These are phyloP conservation scores for Neurospora africana DNA, from an alignment of 495 filamentous ascomycete genomes.

Conservation along the genomic window DNA sequence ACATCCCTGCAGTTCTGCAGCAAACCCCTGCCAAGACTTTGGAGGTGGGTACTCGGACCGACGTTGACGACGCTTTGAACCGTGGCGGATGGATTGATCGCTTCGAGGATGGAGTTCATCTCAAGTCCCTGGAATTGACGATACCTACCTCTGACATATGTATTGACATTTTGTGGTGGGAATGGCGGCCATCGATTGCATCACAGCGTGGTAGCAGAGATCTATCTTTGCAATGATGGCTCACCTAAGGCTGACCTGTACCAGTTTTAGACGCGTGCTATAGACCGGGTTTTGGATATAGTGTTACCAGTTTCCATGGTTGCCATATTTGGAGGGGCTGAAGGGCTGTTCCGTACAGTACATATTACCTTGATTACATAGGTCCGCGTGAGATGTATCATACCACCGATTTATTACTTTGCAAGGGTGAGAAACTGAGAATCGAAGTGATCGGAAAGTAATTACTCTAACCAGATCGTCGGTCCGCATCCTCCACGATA, in stretches of 20 bases:
- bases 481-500: background rate
- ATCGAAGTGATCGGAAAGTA: background rate
- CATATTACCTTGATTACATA: background rate
- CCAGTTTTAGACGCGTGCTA: background rate
- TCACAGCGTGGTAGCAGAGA: background rate
- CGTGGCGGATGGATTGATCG: background rate
- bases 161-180: background rate
- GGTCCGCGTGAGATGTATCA: background rate
- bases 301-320: background rate
- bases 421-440: background rate
- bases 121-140: background rate
- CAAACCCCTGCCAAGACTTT: background rate
- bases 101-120: background rate
- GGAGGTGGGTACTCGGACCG: background rate
- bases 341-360: background rate
- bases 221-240: background rate
- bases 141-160: background rate
- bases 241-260: background rate
- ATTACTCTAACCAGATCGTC: background rate
- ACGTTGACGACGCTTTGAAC: background rate
- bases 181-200: background rate
- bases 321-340: background rate
- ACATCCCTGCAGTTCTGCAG: background rate
- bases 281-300: background rate
- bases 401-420: background rate